A percentile compares a stretch with the other conserved stretches of the same genome.
Evolutionary conservation across 1,139 yeast genomes (phyloP).

Genomic region (Eremothecium coryli): DNA sequence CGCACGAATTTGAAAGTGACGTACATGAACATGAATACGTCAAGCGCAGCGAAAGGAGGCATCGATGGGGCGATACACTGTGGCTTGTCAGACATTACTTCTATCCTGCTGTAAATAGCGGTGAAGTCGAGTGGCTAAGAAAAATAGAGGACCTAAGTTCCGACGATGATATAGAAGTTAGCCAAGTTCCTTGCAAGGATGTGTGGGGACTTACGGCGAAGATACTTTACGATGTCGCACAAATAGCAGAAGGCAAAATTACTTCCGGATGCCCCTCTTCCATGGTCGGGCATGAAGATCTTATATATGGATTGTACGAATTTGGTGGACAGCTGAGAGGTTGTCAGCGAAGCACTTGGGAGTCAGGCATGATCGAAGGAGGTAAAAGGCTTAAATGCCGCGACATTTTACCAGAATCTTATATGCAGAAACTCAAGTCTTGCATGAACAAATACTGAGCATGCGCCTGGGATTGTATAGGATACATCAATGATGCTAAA

Average conservation of each 20-base stretch:
- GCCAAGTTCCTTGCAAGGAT: constrained; percentile 40
- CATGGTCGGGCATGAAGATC: constrained; percentile 53
- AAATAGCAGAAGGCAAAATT: constrained; percentile 38
- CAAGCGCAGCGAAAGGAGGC: constrained; percentile 29
- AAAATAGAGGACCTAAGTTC: constrained; percentile 50
- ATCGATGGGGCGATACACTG: constrained; percentile 60
- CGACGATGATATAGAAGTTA: constrained; percentile 39
- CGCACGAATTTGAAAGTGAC: constrained; percentile 14
- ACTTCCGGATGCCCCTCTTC: constrained; percentile 8
- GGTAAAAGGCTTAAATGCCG: constrained; percentile 38
- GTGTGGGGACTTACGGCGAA: constrained; percentile 93
- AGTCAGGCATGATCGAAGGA: constrained; percentile 34
- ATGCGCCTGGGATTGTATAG: too few relatives aligned
- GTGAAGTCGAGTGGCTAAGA: constrained; percentile 57
- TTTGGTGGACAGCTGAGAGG: constrained; percentile 41
- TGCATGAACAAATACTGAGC: neutral
- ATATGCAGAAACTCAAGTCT: constrained; percentile 14
- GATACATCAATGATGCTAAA: constrained; percentile 5
- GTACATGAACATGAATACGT: constrained; percentile 29
- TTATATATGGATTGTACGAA: constrained; percentile 47
- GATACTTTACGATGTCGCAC: constrained; percentile 68
- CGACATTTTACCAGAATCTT: constrained; percentile 35
- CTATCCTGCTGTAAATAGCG: constrained; percentile 46
- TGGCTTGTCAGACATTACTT: constrained; percentile 56
- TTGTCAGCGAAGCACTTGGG: constrained; percentile 35